Conservation (phyloP, 2,329 filamentous ascomycete species). For the Fusarium transvaalense region DNA sequence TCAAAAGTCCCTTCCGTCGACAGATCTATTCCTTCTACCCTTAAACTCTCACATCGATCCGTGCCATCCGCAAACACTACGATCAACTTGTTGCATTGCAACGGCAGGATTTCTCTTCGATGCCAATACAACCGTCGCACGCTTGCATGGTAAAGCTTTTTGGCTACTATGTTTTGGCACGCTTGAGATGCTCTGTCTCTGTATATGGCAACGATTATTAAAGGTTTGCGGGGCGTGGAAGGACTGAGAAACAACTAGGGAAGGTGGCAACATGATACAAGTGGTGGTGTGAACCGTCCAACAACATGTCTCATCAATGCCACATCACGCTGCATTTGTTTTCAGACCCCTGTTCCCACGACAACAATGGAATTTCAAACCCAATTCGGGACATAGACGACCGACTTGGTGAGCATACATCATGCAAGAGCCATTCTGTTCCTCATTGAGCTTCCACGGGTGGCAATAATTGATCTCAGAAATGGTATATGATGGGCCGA, state of each 20-base stretch:
- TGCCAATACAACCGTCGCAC: neutral
- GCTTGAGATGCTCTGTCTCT: neutral
- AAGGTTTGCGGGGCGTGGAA: neutral
- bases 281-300: slow-evolving; percentile 3
- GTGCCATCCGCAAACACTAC: neutral
- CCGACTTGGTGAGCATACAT: neutral
- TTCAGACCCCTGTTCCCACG: neutral
- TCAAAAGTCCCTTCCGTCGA: neutral
- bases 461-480: neutral
- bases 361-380: neutral
- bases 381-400: neutral
- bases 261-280: neutral
- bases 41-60: neutral
- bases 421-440: no score
- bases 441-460: neutral
- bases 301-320: slow-evolving; percentile 3
- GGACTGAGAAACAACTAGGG: neutral
- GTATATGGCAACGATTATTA: neutral
- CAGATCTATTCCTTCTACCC: neutral
- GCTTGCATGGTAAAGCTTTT: neutral
- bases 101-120: neutral
- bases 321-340: slow-evolving; percentile 1
- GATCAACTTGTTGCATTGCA: neutral
- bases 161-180: neutral
- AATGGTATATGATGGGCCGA: neutral